Evolutionary conservation across 305 asterid genomes (phyloP).

Genomic region (Withania somnifera): DNA sequence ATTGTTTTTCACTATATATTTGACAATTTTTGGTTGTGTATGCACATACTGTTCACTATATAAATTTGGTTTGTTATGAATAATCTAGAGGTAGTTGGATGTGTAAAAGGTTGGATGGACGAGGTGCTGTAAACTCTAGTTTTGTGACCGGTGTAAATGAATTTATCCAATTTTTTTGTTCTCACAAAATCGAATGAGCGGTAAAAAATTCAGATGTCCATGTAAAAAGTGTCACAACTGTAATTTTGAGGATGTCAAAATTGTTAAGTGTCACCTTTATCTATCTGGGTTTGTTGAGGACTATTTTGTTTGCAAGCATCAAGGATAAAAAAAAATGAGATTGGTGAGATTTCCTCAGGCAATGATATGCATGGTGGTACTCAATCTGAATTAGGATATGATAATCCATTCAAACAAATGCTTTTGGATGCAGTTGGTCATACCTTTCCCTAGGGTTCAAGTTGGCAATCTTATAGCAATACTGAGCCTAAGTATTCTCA

Average conservation of each 20-base stretch:
- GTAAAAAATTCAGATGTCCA: not conserved
- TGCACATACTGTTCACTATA: too few species aligned
- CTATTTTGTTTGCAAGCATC: not conserved
- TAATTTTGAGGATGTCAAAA: not conserved
- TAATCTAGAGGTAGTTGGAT: not conserved
- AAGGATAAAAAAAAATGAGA: not conserved
- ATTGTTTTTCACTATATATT: too few species aligned
- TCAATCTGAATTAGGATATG: not conserved
- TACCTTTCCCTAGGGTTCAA: too few species aligned
- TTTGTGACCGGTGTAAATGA: not conserved
- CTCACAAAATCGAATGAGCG: not conserved
- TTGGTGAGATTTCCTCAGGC: not conserved
- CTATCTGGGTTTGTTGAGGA: not conserved
- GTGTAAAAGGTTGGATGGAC: not conserved
- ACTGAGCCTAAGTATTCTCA: too few species aligned
- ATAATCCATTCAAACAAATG: not conserved
- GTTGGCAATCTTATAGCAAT: too few species aligned
- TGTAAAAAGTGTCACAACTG: not conserved
- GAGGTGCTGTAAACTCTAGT: not conserved
- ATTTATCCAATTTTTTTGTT: not conserved
- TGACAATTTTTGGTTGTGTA: too few species aligned
- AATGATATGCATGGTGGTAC: not conserved
- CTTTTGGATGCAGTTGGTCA: too few species aligned
- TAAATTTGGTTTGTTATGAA: too few species aligned
- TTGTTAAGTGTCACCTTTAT: not conserved